These are phyloP conservation scores for Penicillium freii DNA, from an alignment of 2,329 filamentous ascomycete genomes.

Conservation along the genomic window DNA sequence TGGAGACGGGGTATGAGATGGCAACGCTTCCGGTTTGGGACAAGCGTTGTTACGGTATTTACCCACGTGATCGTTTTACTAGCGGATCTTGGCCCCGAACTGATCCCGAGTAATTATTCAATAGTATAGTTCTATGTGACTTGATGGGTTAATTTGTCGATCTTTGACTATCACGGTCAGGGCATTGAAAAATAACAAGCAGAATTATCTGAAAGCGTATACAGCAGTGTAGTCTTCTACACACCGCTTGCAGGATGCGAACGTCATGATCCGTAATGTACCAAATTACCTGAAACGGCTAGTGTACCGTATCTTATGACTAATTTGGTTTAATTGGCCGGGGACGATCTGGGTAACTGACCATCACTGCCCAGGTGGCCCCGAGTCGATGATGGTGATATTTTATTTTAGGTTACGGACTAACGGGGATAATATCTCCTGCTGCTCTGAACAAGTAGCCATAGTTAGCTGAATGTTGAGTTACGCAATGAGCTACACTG, in stretches of 20 bases:
- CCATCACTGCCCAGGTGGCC: too few relatives aligned
- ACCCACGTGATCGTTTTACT: constrained; percentile 18
- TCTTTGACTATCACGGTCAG: neutral
- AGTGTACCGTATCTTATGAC: constrained; percentile 15
- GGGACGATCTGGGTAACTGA: neutral
- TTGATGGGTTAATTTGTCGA: neutral
- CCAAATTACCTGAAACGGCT: constrained; percentile 16
- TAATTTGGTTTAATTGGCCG: neutral
- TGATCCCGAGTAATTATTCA: neutral
- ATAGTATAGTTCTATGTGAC: neutral
- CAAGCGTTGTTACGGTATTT: constrained; percentile 24
- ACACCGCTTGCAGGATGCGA: constrained; percentile 24
- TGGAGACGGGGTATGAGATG: constrained; percentile 18
- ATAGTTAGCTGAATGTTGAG: neutral
- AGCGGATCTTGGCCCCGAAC: neutral
- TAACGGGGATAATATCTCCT: neutral
- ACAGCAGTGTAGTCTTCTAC: constrained; percentile 1
- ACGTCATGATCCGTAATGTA: constrained; percentile 22
- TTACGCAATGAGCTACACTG: neutral
- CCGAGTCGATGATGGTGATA: constrained; percentile 11
- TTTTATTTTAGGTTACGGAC: neutral
- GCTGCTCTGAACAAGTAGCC: neutral
- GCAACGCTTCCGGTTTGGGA: constrained; percentile 21
- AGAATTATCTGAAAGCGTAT: neutral
- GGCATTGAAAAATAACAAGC: neutral